A percentile compares a stretch with the other conserved stretches of the same genome.
These are phyloP conservation scores for Populus ilicifolia DNA, from an alignment of 345 rosid genomes.

Conservation along the genomic window DNA sequence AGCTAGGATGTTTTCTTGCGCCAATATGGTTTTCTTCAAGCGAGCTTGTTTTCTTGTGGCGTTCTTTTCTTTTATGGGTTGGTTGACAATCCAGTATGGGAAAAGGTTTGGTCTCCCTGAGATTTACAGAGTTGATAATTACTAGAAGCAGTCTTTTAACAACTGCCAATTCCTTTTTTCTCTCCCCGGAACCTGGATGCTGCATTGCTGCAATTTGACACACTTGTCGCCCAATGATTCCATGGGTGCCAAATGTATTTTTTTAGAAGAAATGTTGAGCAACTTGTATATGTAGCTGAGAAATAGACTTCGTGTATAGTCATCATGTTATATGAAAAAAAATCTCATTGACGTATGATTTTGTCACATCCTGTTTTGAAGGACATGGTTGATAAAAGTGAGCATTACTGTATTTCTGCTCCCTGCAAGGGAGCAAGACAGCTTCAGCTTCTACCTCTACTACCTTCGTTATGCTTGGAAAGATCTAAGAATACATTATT, in stretches of 20 bases:
- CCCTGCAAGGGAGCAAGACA: not conserved
- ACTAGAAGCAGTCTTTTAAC: constrained; percentile 15
- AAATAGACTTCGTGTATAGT: constrained; percentile 10
- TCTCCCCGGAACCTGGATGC: not conserved
- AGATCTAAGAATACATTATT: not conserved
- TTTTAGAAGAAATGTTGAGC: not conserved
- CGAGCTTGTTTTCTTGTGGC: constrained; percentile 58
- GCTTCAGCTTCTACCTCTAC: not conserved
- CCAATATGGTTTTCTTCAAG: constrained; percentile 27
- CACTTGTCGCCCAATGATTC: not conserved
- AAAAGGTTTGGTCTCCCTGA: constrained; percentile 47
- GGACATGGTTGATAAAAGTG: not conserved
- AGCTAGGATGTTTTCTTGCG: constrained; percentile 17
- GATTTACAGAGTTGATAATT: constrained; percentile 22
- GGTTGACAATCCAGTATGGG: constrained; percentile 52
- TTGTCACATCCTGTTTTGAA: not conserved
- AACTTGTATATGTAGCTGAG: not conserved
- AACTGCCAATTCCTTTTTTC: not conserved
- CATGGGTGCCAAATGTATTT: not conserved
- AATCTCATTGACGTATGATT: not conserved
- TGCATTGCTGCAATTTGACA: not conserved
- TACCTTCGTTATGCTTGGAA: not conserved
- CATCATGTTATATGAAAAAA: not conserved
- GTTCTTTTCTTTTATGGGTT: constrained; percentile 51
- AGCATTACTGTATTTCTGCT: not conserved